Evolutionary conservation across 2,329 filamentous ascomycete species (phyloP).

Genomic region (Davidsoniella eucalypti): DNA sequence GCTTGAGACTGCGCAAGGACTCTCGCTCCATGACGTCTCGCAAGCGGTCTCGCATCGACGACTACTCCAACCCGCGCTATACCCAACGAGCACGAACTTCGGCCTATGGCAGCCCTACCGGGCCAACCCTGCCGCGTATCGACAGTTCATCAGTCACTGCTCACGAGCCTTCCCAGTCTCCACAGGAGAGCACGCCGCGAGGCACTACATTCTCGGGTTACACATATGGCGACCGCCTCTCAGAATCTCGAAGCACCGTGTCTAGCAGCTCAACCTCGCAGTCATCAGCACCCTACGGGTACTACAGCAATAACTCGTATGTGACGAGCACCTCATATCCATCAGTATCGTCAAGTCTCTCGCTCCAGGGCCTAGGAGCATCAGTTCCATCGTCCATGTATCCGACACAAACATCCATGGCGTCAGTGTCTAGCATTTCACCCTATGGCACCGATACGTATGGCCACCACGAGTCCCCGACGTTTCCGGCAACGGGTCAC

Average conservation of each 20-base stretch:
- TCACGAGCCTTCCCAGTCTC: conserved; percentile 10
- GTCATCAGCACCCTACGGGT: conserved; percentile 1
- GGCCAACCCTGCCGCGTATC: conserved; percentile 8
- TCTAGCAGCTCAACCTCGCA: conserved; percentile 3
- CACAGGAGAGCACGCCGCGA: conserved; percentile 12
- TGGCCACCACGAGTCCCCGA: conserved; percentile 8
- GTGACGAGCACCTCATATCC: conserved; percentile 10
- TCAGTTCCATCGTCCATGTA: conserved; percentile 11
- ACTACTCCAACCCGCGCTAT: conserved; percentile 10
- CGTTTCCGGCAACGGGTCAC: conserved; percentile 5
- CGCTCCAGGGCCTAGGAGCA: conserved; percentile 6
- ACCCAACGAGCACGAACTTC: conserved; percentile 11
- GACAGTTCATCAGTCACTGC: conserved; percentile 6
- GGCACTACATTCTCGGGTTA: conserved; percentile 8
- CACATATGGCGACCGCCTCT: conserved; percentile 2
- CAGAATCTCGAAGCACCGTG: conserved; percentile 6
- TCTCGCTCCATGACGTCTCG: conserved; percentile 40
- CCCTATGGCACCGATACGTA: conserved; percentile 9
- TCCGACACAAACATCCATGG: conserved; percentile 5
- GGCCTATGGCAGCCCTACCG: conserved; percentile 7
- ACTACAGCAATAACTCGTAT: conserved; percentile 11
- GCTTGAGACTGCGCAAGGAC: conserved; percentile 69
- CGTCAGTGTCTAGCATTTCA: neutral
- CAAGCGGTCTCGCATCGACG: conserved; percentile 22
- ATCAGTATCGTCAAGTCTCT: conserved; percentile 6